Conservation (phyloP, 305 asterid genomes). For the Fraxinus platypoda region DNA sequence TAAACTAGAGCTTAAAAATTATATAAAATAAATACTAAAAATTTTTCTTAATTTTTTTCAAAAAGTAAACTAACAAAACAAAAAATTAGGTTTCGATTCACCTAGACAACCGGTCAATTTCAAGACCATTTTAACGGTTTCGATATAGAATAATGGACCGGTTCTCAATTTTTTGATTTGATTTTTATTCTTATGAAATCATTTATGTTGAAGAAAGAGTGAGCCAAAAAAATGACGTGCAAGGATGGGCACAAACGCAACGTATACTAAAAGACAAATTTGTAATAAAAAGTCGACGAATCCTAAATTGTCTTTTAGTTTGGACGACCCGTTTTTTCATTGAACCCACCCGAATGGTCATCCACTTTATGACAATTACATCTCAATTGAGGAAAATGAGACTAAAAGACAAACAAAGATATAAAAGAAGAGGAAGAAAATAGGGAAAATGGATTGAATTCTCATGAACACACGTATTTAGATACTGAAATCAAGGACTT, state of each 20-base stretch:
- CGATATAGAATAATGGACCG: neutral
- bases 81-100: too few species aligned
- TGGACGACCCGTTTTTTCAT: neutral
- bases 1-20: too few species aligned
- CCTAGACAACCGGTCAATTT: neutral
- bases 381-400: neutral
- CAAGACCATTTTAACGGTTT: neutral
- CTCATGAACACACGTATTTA: neutral
- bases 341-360: neutral
- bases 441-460: neutral
- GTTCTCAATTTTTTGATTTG: neutral
- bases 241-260: neutral
- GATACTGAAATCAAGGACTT: neutral
- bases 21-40: too few species aligned
- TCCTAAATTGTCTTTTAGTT: slow-evolving; percentile 18
- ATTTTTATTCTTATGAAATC: neutral
- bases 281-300: slow-evolving; percentile 14
- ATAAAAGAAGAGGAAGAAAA: neutral
- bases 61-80: too few species aligned
- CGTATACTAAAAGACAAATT: neutral
- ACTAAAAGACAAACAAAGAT: neutral
- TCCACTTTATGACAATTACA: neutral
- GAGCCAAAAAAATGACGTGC: neutral
- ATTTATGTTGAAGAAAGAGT: neutral
- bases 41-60: too few species aligned